phyloP scores from a whole-genome alignment of 345 rosid genomes.

The Limnanthes douglasii region DNA sequence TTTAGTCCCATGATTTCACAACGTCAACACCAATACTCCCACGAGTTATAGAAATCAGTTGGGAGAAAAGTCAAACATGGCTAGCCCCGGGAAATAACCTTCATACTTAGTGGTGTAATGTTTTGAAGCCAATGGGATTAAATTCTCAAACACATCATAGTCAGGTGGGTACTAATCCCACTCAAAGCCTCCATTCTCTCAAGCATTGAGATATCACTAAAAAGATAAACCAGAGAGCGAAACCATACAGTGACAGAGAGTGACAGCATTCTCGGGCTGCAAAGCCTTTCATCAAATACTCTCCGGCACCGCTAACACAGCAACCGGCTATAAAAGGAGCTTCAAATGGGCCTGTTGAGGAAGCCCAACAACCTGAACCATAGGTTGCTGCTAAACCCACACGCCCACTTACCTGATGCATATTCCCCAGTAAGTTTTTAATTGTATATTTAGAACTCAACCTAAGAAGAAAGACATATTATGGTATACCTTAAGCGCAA shows the following conservation, averaged over 20 bases:
- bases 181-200: no score
- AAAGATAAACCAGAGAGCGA: neutral
- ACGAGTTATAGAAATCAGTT: no score
- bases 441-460: neutral
- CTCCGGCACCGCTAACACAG: slow-evolving; percentile 90
- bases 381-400: slow-evolving; percentile 87
- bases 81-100: neutral
- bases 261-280: slow-evolving; percentile 85
- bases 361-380: slow-evolving; percentile 98
- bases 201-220: no score
- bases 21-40: no score
- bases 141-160: no score
- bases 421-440: neutral
- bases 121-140: no score
- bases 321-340: slow-evolving; percentile 61
- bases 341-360: slow-evolving; percentile 55
- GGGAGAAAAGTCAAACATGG: no score
- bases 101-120: no score
- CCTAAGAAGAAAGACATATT: neutral
- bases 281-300: slow-evolving; percentile 84
- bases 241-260: slow-evolving; percentile 50
- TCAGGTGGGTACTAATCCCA: no score
- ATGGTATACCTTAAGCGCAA: slow-evolving; percentile 68
- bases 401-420: slow-evolving; percentile 67
- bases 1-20: slow-evolving; percentile 1